These are phyloP conservation scores for Collybia sordida DNA, from an alignment of 768 basidiomycete genomes.

Conservation along the genomic window DNA sequence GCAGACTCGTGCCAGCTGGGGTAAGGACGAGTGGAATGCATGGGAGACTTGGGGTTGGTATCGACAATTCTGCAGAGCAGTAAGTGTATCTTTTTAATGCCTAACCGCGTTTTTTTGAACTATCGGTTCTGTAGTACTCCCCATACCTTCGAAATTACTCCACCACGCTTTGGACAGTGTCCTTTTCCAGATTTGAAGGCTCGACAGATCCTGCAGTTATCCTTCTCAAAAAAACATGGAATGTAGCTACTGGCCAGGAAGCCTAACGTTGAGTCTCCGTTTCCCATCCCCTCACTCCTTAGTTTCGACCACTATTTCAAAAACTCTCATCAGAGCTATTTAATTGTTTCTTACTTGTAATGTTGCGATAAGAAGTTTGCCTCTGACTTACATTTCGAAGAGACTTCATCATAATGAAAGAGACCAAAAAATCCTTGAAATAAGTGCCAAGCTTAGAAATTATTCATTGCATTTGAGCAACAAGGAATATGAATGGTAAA, in stretches of 20 bases:
- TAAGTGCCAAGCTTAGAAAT: too few relatives aligned
- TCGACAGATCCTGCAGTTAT: constrained; percentile 54
- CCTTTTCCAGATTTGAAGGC: constrained; percentile 63
- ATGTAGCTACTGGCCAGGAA: constrained; percentile 65
- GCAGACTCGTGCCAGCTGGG: constrained; percentile 71
- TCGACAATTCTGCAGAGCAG: constrained; percentile 81
- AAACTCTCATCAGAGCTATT: too few relatives aligned
- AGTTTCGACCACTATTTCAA: too few relatives aligned
- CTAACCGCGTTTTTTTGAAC: neutral
- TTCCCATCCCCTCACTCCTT: too few relatives aligned
- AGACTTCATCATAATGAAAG: too few relatives aligned
- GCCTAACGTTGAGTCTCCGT: constrained; percentile 3
- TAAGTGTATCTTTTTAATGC: constrained; percentile 33
- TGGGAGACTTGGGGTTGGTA: constrained; percentile 96
- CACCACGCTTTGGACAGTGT: constrained; percentile 67
- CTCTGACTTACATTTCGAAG: too few relatives aligned
- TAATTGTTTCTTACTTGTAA: too few relatives aligned
- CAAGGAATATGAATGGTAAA: too few relatives aligned
- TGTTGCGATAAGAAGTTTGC: too few relatives aligned
- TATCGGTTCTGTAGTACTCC: constrained; percentile 53
- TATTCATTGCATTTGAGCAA: too few relatives aligned
- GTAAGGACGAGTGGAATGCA: constrained; percentile 71
- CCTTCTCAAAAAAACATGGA: constrained; percentile 69
- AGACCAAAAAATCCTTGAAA: too few relatives aligned
- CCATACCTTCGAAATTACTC: constrained; percentile 76